phyloP scores from a whole-genome alignment of 371 early-diverging fungal genomes.

The Entomophthora muscae region DNA sequence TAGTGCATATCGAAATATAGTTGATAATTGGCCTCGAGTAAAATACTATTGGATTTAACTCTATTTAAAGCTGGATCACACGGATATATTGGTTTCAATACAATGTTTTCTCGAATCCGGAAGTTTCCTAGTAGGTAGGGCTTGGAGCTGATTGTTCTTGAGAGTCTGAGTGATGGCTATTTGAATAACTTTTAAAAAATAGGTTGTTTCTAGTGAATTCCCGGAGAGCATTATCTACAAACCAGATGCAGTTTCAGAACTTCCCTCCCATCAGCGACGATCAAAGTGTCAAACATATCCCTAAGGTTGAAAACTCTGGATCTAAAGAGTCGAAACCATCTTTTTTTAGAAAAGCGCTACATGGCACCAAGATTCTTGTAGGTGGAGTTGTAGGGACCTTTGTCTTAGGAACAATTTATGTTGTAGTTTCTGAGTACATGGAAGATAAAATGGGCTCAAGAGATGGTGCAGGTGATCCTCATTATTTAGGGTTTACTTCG shows the following conservation, averaged over 20 bases:
- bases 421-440: slow-evolving; percentile 6
- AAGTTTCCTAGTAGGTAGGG: too few relatives aligned
- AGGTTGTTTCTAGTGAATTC: not conserved
- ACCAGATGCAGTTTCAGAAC: not conserved
- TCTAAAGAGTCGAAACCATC: not conserved
- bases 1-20: too few relatives aligned
- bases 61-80: too few relatives aligned
- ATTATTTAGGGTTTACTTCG: not conserved
- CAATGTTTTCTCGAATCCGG: too few relatives aligned
- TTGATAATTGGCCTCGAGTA: too few relatives aligned
- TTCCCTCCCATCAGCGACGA: slow-evolving; percentile 4
- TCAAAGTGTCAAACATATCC: not conserved
- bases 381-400: not conserved
- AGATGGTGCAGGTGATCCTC: not conserved
- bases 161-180: too few relatives aligned
- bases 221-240: not conserved
- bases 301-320: not conserved
- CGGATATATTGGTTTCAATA: too few relatives aligned
- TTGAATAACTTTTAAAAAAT: not conserved
- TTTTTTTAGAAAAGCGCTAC: not conserved
- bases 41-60: too few relatives aligned
- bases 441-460: slow-evolving; percentile 2
- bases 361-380: not conserved
- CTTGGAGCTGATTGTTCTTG: too few relatives aligned
- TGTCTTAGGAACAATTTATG: not conserved